phyloP scores from a whole-genome alignment of 176 grass and related monocot genomes.

The Tillandsia fasciculata region DNA sequence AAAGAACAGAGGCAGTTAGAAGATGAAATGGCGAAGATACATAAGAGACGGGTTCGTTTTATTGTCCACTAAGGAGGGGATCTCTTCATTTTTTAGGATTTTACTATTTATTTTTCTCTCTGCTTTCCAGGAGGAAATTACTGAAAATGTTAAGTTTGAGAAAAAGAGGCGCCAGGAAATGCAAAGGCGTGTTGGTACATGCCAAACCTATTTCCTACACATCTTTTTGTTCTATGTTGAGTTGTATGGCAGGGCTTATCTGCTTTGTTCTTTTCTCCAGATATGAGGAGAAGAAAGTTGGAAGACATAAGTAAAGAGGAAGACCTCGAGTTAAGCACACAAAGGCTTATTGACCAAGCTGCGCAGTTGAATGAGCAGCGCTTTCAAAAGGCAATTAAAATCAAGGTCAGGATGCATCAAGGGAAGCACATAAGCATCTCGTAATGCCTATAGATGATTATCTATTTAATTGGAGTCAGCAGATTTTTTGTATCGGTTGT shows the following conservation, averaged over 20 bases:
- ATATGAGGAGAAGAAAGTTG: constrained; percentile 35
- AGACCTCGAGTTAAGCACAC: constrained; percentile 52
- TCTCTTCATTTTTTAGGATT: not conserved
- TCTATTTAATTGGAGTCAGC: not conserved
- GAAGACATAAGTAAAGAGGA: constrained; percentile 67
- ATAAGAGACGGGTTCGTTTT: constrained; percentile 47
- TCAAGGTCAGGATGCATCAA: constrained; percentile 48
- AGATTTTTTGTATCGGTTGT: constrained; percentile 7
- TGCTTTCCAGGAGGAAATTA: constrained; percentile 56
- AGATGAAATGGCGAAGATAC: constrained; percentile 65
- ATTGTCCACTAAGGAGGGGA: not conserved
- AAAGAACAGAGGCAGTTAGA: constrained; percentile 52
- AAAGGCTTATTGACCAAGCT: constrained; percentile 52
- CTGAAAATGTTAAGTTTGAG: constrained; percentile 31
- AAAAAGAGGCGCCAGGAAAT: constrained; percentile 46
- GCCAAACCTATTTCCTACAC: constrained; percentile 3
- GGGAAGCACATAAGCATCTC: not conserved
- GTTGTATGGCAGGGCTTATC: constrained; percentile 21
- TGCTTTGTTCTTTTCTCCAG: constrained; percentile 23
- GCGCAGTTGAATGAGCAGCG: constrained; percentile 53
- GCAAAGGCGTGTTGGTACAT: constrained; percentile 52
- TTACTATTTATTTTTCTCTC: constrained; percentile 16
- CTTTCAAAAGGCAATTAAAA: constrained; percentile 43
- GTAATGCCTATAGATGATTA: not conserved
- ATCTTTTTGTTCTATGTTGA: not conserved